Evolutionary conservation across 1,139 yeast species (phyloP).

Genomic region (Arxiozyma slooffiae): DNA sequence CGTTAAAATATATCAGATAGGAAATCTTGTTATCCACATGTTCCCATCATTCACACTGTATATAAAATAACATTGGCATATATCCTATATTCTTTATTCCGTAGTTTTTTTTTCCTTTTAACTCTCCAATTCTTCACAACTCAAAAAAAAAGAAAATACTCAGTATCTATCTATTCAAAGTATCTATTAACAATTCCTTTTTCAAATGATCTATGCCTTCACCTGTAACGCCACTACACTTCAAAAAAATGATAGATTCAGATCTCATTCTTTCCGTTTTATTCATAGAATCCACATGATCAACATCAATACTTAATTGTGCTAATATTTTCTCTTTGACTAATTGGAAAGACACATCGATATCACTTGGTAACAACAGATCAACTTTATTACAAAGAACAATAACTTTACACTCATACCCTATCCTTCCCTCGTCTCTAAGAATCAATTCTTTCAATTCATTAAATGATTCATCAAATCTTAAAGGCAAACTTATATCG

Average conservation of each 20-base stretch:
- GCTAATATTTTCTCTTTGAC: neutral
- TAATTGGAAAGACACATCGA: neutral
- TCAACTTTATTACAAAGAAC: constrained; percentile 54
- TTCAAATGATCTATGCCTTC: constrained; percentile 11
- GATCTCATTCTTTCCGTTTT: neutral
- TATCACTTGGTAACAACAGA: constrained; percentile 28
- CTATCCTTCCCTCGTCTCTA: constrained; percentile 57
- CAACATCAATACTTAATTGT: neutral
- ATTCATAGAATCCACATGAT: neutral
- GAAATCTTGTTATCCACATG: too few species aligned
- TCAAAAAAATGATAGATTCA: constrained; percentile 5
- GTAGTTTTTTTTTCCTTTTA: too few species aligned
- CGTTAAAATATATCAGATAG: too few species aligned
- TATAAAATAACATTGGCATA: too few species aligned
- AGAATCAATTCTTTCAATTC: constrained; percentile 54
- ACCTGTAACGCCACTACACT: constrained; percentile 15
- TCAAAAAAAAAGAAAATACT: neutral
- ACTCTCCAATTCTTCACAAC: too few species aligned
- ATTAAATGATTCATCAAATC: constrained; percentile 52
- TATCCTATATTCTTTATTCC: too few species aligned
- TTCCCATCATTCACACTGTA: too few species aligned
- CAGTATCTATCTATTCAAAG: neutral
- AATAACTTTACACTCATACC: constrained; percentile 43
- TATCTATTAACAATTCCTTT: constrained; percentile 1
- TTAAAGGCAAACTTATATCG: constrained; percentile 53